Base-by-base conservation (phyloP, 164 flowering plant genomes). In the Cinnamomum chago region DNA sequence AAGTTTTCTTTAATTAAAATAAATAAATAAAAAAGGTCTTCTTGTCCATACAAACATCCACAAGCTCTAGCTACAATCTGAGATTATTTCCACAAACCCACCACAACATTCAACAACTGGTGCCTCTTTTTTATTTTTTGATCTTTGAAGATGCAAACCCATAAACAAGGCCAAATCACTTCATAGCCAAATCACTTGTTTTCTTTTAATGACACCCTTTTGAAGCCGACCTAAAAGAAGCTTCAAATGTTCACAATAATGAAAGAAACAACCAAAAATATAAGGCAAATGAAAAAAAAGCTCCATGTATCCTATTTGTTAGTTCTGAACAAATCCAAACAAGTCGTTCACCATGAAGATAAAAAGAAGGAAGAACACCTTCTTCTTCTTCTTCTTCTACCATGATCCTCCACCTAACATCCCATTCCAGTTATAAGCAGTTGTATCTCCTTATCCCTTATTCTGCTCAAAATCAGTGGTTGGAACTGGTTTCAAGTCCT, bases 321-420 rank as follows among this genome's bases (percentile, higher is more conserved):
- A 75, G 81, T 77, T 66, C 79, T 79, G 73, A 70, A 79, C 77
- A 73, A 72, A 76, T 68, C 72, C 78, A 79, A 79, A 76, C 73
- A 73, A 68, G 72, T 75, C 67, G 70, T 72, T 69, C 74, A 66
- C 71, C 76, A 72, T 73, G 28, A 71, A 64, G 75, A 65, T 25
- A 47, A 40, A 67, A 71, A 70, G 40, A 75, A 71, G 40, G 55
- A 68, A 67, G 25, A 68, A 33, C 28, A 67, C 67, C 28, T 30
- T 55, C 60, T 55, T 55, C 60, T 76, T n/a, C 65, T 71, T 76
- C 17, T 67, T 67, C n/a, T 66, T 65, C 65, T 84, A 94, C 93
- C 93, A 91, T 78, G 96, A 86, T 75, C 97, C 95, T 77, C 91
- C 93, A 69, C 93, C 94, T 71, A 90, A 72, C 87, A 90, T 88